Percentiles rank a stretch among this genome's conserved stretches.
Conservation (phyloP, 495 filamentous ascomycete genomes). For the Trichoderma asperelloides region DNA sequence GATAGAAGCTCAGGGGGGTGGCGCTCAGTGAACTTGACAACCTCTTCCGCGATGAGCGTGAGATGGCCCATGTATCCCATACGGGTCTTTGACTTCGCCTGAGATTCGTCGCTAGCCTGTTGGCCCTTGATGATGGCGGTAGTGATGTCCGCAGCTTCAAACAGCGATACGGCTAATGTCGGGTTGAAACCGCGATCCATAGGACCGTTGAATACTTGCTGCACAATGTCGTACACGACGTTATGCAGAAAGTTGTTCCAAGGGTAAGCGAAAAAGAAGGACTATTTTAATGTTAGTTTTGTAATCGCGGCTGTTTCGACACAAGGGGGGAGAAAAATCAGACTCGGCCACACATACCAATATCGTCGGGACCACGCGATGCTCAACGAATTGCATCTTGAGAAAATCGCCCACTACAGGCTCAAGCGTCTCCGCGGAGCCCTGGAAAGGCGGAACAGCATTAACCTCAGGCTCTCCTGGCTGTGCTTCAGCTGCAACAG, state of each 20-base stretch:
- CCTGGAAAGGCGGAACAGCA: constrained; percentile 9
- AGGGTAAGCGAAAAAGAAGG: constrained; percentile 95
- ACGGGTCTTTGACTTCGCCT: constrained; percentile 73
- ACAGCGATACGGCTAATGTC: constrained; percentile 84
- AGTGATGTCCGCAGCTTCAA: constrained; percentile 81
- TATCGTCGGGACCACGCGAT: constrained; percentile 91
- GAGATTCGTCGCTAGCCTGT: constrained; percentile 71
- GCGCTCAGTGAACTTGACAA: constrained; percentile 95
- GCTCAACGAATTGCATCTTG: constrained; percentile 94
- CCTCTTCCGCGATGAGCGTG: constrained; percentile 95
- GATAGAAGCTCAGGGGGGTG: constrained; percentile 83
- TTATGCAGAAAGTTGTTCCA: constrained; percentile 99
- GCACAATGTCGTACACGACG: constrained; percentile 97
- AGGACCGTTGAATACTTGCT: constrained; percentile 97
- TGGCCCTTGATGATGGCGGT: constrained; percentile 89
- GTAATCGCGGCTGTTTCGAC: too few relatives aligned
- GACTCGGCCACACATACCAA: constrained; percentile 49
- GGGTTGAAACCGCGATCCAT: constrained; percentile 96
- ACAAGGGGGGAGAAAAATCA: not conserved
- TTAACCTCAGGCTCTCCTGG: constrained; percentile 16
- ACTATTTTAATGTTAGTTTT: constrained; percentile 18
- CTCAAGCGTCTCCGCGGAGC: constrained; percentile 19
- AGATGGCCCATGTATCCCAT: constrained; percentile 98
- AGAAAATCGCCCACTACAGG: constrained; percentile 95
- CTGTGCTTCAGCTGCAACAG: constrained; percentile 6